A percentile compares a stretch with the other conserved stretches of the same genome.
Evolutionary conservation across 2,329 filamentous ascomycete genomes (phyloP).

Genomic region (Aureobasidium subglaciale): DNA sequence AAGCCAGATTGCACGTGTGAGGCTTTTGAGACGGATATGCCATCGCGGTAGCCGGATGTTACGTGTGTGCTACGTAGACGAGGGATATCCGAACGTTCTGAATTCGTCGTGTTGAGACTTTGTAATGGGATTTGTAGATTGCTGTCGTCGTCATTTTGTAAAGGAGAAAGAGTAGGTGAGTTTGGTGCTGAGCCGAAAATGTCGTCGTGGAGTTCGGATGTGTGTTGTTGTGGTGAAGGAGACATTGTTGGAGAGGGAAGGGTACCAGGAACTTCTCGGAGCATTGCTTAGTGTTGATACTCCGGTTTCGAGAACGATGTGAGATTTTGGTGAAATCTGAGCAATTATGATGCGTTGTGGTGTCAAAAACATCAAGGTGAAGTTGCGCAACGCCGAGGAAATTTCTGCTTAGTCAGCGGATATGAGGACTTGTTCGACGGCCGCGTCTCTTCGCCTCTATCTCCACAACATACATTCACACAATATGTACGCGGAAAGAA

Average conservation of each 20-base stretch:
- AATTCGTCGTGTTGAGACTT: slow-evolving; percentile 25
- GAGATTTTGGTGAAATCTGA: too few relatives aligned
- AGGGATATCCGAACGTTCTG: slow-evolving; percentile 60
- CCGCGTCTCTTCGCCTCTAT: too few relatives aligned
- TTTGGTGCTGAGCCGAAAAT: slow-evolving; percentile 40
- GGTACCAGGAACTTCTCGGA: slow-evolving; percentile 24
- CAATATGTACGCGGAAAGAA: too few relatives aligned
- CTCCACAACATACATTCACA: too few relatives aligned
- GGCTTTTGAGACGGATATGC: slow-evolving; percentile 68
- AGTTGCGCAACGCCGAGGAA: neutral
- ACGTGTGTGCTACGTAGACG: slow-evolving; percentile 69
- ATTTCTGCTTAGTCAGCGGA: neutral
- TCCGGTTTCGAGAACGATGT: neutral
- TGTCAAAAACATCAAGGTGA: too few relatives aligned
- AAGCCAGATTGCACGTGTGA: slow-evolving; percentile 77
- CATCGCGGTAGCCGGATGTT: slow-evolving; percentile 86
- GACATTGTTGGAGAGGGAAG: neutral
- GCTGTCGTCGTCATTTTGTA: slow-evolving; percentile 4
- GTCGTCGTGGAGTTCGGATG: slow-evolving; percentile 34
- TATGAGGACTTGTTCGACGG: too few relatives aligned
- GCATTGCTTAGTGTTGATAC: slow-evolving; percentile 17
- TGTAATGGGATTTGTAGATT: neutral
- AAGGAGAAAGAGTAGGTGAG: slow-evolving; percentile 25
- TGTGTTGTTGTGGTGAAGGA: neutral
- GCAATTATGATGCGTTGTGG: too few relatives aligned